These are phyloP conservation scores for Pseudogymnoascus sp. DNA, from an alignment of 2,329 filamentous ascomycete genomes.

Conservation along the genomic window DNA sequence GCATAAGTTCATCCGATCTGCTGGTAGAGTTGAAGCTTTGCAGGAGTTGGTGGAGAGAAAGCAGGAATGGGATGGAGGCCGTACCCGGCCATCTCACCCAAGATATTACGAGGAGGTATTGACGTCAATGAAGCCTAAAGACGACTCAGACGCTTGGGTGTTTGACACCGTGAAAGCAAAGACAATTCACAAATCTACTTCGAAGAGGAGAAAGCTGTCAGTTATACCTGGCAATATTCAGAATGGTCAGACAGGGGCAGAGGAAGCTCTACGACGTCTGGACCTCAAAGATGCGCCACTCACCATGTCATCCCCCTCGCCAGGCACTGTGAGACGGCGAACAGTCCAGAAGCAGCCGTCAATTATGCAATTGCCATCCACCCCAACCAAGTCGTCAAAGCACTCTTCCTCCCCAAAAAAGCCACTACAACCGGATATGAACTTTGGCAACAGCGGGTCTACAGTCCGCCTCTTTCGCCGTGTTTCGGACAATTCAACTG, in stretches of 20 bases:
- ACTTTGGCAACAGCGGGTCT: slow-evolving; percentile 86
- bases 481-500: slow-evolving; percentile 59
- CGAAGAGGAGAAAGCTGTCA: slow-evolving; percentile 48
- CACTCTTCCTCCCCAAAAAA: slow-evolving; percentile 44
- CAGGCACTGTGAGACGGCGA: slow-evolving; percentile 50
- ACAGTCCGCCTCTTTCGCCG: slow-evolving; percentile 87
- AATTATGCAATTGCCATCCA: slow-evolving; percentile 23
- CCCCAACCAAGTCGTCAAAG: slow-evolving; percentile 21
- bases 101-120: slow-evolving; percentile 94
- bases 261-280: slow-evolving; percentile 52
- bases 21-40: slow-evolving; percentile 79
- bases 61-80: slow-evolving; percentile 72
- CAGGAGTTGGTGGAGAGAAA: slow-evolving; percentile 80
- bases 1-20: slow-evolving; percentile 79
- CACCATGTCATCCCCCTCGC: slow-evolving; percentile 45
- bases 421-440: slow-evolving; percentile 81
- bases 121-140: slow-evolving; percentile 57
- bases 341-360: slow-evolving; percentile 41
- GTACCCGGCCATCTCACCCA: slow-evolving; percentile 58
- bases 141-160: slow-evolving; percentile 80
- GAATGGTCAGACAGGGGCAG: slow-evolving; percentile 29
- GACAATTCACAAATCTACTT: slow-evolving; percentile 49
- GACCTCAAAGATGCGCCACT: slow-evolving; percentile 54
- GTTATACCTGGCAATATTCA: slow-evolving; percentile 41
- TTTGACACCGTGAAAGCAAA: slow-evolving; percentile 82